These are phyloP conservation scores for Caryopteris hybrid DNA, from an alignment of 305 asterid species.

Conservation along the genomic window DNA sequence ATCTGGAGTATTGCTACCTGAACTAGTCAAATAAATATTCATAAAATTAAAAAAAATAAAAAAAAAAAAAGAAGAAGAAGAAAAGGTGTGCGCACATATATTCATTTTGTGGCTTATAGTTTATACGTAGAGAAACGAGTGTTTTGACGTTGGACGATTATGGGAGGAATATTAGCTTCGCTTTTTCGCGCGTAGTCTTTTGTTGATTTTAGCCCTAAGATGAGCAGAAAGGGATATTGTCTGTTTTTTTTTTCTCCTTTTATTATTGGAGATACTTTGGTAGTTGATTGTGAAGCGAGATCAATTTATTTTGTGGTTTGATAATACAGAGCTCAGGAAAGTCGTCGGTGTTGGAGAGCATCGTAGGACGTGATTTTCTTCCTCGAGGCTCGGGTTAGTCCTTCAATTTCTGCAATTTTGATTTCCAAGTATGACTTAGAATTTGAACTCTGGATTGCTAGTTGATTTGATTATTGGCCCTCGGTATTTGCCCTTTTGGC, in stretches of 20 bases:
- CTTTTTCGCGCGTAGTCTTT: conserved; percentile 4
- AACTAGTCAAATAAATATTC: background rate
- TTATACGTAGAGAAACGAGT: conserved; percentile 1
- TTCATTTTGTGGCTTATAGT: background rate
- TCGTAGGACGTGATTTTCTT: conserved; percentile 94
- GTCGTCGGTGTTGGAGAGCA: conserved; percentile 95
- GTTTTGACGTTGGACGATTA: background rate
- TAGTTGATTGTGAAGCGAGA: background rate
- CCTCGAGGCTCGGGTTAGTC: conserved; percentile 95
- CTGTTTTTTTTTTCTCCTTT: background rate
- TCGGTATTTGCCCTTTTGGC: background rate
- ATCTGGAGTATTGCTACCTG: background rate
- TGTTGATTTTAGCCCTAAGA: conserved; percentile 17
- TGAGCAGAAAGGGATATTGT: background rate
- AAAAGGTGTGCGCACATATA: background rate
- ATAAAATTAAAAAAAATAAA: background rate
- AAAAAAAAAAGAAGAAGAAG: no score
- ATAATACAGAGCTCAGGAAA: conserved; percentile 74
- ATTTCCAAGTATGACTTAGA: no score
- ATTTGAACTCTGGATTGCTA: background rate
- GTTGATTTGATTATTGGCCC: conserved; percentile 1
- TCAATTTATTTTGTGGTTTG: conserved; percentile 15
- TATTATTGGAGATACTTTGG: background rate
- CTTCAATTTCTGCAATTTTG: background rate
- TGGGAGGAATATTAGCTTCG: background rate